phyloP scores from a whole-genome alignment of 192 early-diverging fungal species.

The Podila clonocystis region DNA sequence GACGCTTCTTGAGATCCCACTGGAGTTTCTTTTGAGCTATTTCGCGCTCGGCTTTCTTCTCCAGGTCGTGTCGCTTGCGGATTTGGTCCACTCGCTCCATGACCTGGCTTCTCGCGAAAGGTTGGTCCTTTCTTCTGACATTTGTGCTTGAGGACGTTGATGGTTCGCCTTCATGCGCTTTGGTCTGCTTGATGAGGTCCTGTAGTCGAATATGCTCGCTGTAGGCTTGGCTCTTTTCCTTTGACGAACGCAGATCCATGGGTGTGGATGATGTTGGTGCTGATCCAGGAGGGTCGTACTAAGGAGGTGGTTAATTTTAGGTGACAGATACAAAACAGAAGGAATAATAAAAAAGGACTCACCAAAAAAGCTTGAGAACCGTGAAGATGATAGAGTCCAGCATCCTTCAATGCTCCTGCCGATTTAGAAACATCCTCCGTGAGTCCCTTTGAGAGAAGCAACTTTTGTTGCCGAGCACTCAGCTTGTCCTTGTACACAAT shows the following conservation, averaged over 20 bases:
- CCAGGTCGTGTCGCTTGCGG: neutral
- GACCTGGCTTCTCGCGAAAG: neutral
- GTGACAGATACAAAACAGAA: no score
- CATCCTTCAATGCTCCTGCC: neutral
- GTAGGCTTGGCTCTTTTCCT: neutral
- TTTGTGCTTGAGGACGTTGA: neutral
- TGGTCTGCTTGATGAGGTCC: neutral
- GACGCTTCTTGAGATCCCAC: slow-evolving; percentile 1
- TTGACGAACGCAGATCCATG: neutral
- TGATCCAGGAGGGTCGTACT: neutral
- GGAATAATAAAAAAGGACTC: no score
- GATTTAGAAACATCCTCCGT: neutral
- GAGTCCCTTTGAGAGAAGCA: neutral
- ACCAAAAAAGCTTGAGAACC: no score
- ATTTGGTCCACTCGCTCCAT: neutral
- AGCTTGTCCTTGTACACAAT: neutral
- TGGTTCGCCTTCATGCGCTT: neutral
- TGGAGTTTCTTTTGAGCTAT: neutral
- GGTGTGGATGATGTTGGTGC: neutral
- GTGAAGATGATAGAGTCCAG: no score
- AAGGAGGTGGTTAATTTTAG: neutral
- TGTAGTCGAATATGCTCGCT: neutral
- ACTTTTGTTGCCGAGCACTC: neutral
- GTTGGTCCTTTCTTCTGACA: neutral
- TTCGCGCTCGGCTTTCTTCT: neutral